phyloP scores from a whole-genome alignment of 805 yeast genomes.

The Priceomyces fermenticarens region DNA sequence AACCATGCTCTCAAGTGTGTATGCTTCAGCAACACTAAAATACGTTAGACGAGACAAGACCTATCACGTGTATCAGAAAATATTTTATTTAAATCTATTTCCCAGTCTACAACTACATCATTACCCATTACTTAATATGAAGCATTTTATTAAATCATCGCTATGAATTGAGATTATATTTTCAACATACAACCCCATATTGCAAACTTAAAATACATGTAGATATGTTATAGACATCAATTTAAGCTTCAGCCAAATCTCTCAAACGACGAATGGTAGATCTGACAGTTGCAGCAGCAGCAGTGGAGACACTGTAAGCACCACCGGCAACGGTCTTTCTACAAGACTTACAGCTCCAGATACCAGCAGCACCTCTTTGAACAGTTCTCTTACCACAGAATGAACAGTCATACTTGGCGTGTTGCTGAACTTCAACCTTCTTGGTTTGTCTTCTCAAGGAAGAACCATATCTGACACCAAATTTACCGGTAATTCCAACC shows the following conservation, averaged over 20 bases:
- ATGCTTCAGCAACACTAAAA: no score
- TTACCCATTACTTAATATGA: neutral
- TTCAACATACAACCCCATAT: conserved; percentile 7
- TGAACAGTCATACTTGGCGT: conserved; percentile 97
- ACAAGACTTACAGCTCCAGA: conserved; percentile 97
- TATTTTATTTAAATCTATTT: neutral
- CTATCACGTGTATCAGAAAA: neutral
- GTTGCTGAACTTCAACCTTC: conserved; percentile 98
- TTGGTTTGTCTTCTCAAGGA: conserved; percentile 99
- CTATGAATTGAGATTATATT: conserved; percentile 1
- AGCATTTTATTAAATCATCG: conserved; percentile 5
- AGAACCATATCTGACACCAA: conserved; percentile 99
- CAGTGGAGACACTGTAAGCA: conserved; percentile 98
- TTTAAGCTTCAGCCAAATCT: conserved; percentile 99
- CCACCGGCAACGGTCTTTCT: conserved; percentile 99
- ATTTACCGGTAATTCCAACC: conserved; percentile 99
- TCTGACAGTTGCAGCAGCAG: conserved; percentile 99
- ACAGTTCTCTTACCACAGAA: conserved; percentile 99
- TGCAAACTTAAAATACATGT: conserved; percentile 20
- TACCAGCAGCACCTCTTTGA: conserved; percentile 96
- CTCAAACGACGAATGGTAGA: conserved; percentile 99
- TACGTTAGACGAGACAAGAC: no score
- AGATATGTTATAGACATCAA: conserved; percentile 14
- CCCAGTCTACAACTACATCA: neutral
- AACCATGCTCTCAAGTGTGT: conserved; percentile 7